Base-by-base conservation (phyloP, 371 early-diverging fungal genomes). In the Lichtheimia hyalospora region DNA sequence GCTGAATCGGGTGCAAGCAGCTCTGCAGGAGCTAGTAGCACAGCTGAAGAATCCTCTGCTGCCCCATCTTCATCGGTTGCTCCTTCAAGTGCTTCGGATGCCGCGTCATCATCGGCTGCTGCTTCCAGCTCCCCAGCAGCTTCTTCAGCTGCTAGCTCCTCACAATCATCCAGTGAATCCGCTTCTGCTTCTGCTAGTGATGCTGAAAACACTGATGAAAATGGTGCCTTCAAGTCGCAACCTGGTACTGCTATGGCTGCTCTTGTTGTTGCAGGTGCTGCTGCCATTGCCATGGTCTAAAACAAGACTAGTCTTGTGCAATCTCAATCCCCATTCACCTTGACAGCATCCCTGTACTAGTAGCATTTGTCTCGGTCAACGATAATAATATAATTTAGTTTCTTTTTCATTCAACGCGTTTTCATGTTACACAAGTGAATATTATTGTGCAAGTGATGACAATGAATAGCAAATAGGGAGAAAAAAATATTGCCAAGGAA, bases 281-380 rank as follows among this genome's bases (percentile, higher is more conserved):
- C 63, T 52, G 63, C 66, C 23, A 50, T 60, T 51, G 52, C 54
- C 60, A 59, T 64, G 65, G 21, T 59, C 44, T 64, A 64, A 60
- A 46, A 34, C 34, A 8, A 34, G 34, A 34, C 34, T 34, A 34
- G 34, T 10, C 34, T 34, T 34, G 34, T 34, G 10, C 34, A 10
- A 34, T 34, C 34, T 10, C 27, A 27, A 27, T 27, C 27, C 27
- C n/a, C n/a, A 27, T 34, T 10, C 10, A 34, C 34, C 34, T 34
- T 34, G 34, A 34, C 34, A 34, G 8, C 2, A 34, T 8, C 34
- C 34, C 34, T 34, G 34, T 34, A 34, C 34, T 34, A 34, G 34
- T 34, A 34, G 34, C 34, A 34, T 34, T 34, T 34, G 34, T 34
- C 34, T 34, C 10, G 34, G 34, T 34, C 34, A 34, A 34, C 10